These are phyloP conservation scores for Actinidia arguta DNA, from an alignment of 179 eudicot genomes.

Conservation along the genomic window DNA sequence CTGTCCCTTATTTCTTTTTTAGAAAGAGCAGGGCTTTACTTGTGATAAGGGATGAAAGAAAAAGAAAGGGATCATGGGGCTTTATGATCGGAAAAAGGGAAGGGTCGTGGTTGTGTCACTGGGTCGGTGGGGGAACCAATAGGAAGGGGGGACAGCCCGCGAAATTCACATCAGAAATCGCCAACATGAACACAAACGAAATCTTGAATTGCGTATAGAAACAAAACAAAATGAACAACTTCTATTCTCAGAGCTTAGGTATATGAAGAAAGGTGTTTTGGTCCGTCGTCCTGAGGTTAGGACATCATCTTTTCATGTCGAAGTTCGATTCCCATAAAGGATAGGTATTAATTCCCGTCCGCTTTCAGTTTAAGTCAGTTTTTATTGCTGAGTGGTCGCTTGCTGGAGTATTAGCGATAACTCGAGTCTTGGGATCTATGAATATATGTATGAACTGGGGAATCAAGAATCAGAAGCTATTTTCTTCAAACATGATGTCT, in stretches of 20 bases:
- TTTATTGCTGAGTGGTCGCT: neutral
- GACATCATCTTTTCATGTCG: neutral
- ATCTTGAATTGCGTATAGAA: slow-evolving; percentile 16
- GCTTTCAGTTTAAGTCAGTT: neutral
- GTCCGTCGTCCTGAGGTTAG: neutral
- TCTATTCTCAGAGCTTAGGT: slow-evolving; percentile 7
- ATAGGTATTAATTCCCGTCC: neutral
- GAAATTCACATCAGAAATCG: slow-evolving; percentile 21
- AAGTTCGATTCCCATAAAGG: neutral
- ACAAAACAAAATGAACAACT: slow-evolving; percentile 20
- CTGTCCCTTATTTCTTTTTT: no score
- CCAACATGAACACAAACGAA: slow-evolving; percentile 27
- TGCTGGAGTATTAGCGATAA: neutral
- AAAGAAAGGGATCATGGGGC: neutral
- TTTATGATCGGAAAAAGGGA: slow-evolving; percentile 11
- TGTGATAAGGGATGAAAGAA: neutral
- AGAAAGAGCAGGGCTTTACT: neutral
- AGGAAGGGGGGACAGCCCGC: neutral
- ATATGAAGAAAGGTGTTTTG: slow-evolving; percentile 13
- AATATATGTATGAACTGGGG: neutral
- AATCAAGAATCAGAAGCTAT: neutral
- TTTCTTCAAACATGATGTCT: no score
- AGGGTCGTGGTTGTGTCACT: slow-evolving; percentile 1
- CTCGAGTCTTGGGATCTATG: neutral
- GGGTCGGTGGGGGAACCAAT: neutral